Conservation (phyloP, 2,329 filamentous ascomycete species). For the Cordyceps javanica region DNA sequence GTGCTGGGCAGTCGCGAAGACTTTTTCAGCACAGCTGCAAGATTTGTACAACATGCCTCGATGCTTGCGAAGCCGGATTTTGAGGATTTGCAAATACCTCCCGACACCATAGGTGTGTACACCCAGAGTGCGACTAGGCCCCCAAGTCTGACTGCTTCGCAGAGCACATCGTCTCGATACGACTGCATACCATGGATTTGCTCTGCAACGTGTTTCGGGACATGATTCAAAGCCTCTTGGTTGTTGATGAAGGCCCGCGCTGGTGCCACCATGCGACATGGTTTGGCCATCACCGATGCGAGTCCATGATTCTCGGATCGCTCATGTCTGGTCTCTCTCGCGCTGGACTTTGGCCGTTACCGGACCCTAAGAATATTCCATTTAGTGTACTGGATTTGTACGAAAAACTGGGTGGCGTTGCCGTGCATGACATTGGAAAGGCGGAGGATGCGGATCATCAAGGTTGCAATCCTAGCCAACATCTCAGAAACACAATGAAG, state of each 20-base stretch:
- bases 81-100: background rate
- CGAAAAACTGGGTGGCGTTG: background rate
- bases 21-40: background rate
- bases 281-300: background rate
- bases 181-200: background rate
- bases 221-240: background rate
- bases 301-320: background rate
- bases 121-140: background rate
- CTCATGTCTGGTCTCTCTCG: background rate
- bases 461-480: background rate
- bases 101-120: background rate
- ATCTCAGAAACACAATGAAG: background rate
- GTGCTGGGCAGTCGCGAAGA: background rate
- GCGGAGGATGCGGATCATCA: background rate
- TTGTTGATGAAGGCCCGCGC: background rate
- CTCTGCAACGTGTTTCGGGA: background rate
- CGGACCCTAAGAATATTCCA: background rate
- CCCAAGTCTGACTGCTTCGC: background rate
- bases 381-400: background rate
- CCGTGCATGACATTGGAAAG: background rate
- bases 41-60: background rate
- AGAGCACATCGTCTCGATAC: background rate
- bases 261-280: conserved; percentile 3
- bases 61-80: background rate
- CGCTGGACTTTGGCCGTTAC: background rate